Percentiles rank a stretch among this genome's conserved stretches.
These are phyloP conservation scores for Debaryomyces hansenii DNA, from an alignment of 805 yeast genomes.

Conservation along the genomic window DNA sequence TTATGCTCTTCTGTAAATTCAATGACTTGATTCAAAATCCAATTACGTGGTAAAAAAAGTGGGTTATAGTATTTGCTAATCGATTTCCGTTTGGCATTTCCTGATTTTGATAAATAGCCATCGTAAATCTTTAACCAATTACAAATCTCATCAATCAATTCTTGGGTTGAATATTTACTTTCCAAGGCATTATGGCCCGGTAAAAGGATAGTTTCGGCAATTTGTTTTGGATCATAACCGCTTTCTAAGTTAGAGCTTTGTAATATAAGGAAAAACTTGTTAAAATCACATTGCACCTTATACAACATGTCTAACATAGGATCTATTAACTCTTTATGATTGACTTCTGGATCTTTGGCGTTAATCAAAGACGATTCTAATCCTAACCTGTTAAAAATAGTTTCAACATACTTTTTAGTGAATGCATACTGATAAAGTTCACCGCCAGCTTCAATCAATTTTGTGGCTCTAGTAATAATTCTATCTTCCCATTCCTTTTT, in stretches of 20 bases:
- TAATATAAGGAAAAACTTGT: slow-evolving; percentile 68
- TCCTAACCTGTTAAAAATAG: slow-evolving; percentile 71
- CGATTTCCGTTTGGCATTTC: slow-evolving; percentile 31
- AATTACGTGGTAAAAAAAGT: slow-evolving; percentile 74
- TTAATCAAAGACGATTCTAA: slow-evolving; percentile 42
- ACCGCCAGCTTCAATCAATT: slow-evolving; percentile 62
- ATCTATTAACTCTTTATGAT: slow-evolving; percentile 47
- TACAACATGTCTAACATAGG: slow-evolving; percentile 63
- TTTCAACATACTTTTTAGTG: slow-evolving; percentile 53
- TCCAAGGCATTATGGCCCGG: slow-evolving; percentile 15
- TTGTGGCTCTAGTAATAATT: slow-evolving; percentile 60
- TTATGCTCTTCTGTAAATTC: slow-evolving; percentile 52
- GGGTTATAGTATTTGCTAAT: slow-evolving; percentile 64
- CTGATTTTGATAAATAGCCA: slow-evolving; percentile 41
- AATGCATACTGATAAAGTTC: slow-evolving; percentile 65
- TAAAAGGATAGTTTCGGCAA: slow-evolving; percentile 20
- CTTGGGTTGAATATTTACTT: slow-evolving; percentile 30
- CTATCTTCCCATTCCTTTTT: slow-evolving; percentile 50
- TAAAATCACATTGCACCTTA: slow-evolving; percentile 71
- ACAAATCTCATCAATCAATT: slow-evolving; percentile 38
- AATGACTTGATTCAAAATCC: slow-evolving; percentile 85
- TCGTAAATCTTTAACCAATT: slow-evolving; percentile 57
- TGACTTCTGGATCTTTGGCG: slow-evolving; percentile 31
- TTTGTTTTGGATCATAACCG: slow-evolving; percentile 9
- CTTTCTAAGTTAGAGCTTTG: slow-evolving; percentile 45